phyloP scores from a whole-genome alignment of 163 green algal genomes.

The Chlamydomonas reinhardtii region DNA sequence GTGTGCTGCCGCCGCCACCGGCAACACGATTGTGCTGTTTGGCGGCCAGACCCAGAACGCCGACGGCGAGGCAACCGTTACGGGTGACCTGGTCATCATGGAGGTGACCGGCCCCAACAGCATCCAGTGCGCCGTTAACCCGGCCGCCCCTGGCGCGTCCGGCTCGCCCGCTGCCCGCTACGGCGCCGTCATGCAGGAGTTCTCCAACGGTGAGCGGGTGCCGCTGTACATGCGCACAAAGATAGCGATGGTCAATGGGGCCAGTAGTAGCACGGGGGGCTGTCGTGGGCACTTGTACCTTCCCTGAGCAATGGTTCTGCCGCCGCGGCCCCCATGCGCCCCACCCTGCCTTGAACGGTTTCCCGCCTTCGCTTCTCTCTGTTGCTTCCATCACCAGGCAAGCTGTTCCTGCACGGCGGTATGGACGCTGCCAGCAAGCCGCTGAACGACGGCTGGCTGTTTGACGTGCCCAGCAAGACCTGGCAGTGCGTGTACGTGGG shows the following conservation, averaged over 20 bases:
- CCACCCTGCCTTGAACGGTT: no score
- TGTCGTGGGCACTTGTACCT: no score
- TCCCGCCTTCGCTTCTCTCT: no score
- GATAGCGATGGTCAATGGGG: no score
- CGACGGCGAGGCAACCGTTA: slow-evolving; percentile 56
- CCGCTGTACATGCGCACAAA: no score
- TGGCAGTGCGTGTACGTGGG: slow-evolving; percentile 78
- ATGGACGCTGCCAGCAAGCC: slow-evolving; percentile 67
- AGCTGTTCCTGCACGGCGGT: slow-evolving; percentile 86
- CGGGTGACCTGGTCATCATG: slow-evolving; percentile 75
- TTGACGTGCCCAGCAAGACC: slow-evolving; percentile 68
- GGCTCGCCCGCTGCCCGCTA: slow-evolving; percentile 35
- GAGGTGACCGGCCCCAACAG: slow-evolving; percentile 62
- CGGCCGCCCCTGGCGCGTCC: slow-evolving; percentile 6
- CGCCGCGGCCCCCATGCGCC: no score
- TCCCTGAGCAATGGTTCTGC: no score
- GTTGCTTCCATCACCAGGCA: slow-evolving; percentile 15
- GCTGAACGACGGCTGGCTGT: slow-evolving; percentile 82
- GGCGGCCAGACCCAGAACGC: slow-evolving; percentile 63
- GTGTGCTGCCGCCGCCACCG: slow-evolving; percentile 59
- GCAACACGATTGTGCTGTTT: slow-evolving; percentile 75
- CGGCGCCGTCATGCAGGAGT: slow-evolving; percentile 61
- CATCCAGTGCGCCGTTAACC: slow-evolving; percentile 57
- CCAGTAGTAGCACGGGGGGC: no score
- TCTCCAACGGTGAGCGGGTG: slow-evolving; percentile 23